Evolutionary conservation across 1,284 basidiomycete species (phyloP).

Genomic region (Ceratobasidium papillatum): DNA sequence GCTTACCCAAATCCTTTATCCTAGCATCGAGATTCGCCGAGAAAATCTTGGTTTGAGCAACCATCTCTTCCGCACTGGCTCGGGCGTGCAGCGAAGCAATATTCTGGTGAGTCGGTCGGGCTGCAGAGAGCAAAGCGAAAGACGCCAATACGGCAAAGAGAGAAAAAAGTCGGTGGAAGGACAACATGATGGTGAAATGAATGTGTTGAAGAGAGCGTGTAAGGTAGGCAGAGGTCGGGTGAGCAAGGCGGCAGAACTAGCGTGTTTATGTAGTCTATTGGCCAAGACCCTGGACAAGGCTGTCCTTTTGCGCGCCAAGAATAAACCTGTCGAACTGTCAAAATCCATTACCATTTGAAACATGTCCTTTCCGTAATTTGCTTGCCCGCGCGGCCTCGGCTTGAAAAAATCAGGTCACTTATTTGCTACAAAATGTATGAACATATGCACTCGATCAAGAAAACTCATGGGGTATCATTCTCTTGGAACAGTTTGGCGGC

Average conservation of each 20-base stretch:
- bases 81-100: not conserved
- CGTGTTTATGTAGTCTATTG: not conserved
- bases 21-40: not conserved
- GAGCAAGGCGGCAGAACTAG: not conserved
- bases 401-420: not conserved
- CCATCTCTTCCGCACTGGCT: not conserved
- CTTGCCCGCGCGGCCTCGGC: not conserved
- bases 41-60: not conserved
- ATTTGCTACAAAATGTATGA: not conserved
- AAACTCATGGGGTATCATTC: not conserved
- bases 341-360: conserved; percentile 3
- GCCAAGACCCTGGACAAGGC: conserved; percentile 5
- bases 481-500: conserved; percentile 7
- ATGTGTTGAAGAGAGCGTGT: not conserved
- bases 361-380: not conserved
- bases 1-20: not conserved
- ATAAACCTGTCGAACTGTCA: conserved; percentile 27
- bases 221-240: not conserved
- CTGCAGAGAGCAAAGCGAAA: conserved; percentile 3
- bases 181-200: conserved; percentile 19
- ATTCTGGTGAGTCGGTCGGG: conserved; percentile 19
- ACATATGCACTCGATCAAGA: not conserved
- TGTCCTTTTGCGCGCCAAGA: conserved; percentile 17
- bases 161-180: conserved; percentile 19
- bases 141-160: conserved; percentile 1